Conservation (phyloP, 75 land plant genomes). For the Isoetes taiwanensis region DNA sequence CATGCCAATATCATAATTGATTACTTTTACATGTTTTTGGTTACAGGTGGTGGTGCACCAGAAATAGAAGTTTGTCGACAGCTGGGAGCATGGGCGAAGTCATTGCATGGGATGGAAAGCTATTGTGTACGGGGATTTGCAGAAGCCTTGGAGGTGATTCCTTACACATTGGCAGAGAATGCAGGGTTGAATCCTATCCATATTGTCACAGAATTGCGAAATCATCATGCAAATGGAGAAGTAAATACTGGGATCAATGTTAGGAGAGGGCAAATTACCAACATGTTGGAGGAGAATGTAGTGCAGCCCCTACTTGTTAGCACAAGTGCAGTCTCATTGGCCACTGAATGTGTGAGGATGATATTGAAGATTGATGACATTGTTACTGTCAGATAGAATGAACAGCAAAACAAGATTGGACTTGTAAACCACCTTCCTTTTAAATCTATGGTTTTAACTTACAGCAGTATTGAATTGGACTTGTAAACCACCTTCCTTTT, state of each 20-base stretch:
- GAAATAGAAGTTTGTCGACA: slow-evolving; percentile 87
- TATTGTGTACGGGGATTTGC: slow-evolving; percentile 83
- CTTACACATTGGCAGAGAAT: slow-evolving; percentile 88
- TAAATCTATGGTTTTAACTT: too few species aligned
- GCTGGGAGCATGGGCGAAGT: slow-evolving; percentile 85
- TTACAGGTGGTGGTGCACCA: slow-evolving; percentile 85
- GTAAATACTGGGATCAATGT: slow-evolving; percentile 95
- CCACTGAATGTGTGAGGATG: slow-evolving; percentile 95
- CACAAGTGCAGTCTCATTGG: slow-evolving; percentile 75
- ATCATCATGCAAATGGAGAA: slow-evolving; percentile 77
- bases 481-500: too few species aligned
- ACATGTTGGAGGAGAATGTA: slow-evolving; percentile 95
- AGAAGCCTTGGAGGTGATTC: slow-evolving; percentile 81
- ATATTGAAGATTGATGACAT: slow-evolving; percentile 98
- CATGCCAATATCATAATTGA: background rate
- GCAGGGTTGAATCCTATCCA: slow-evolving; percentile 85
- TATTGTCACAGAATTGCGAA: slow-evolving; percentile 88
- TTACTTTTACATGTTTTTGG: too few species aligned
- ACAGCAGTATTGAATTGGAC: too few species aligned
- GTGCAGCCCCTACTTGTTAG: slow-evolving; percentile 95
- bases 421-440: too few species aligned
- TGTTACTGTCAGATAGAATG: slow-evolving; percentile 36
- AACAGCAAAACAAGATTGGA: too few species aligned
- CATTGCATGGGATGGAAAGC: slow-evolving; percentile 86
- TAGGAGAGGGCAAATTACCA: slow-evolving; percentile 89